Base-by-base conservation (phyloP, 208 protist species). In the Naegleria gruberi region DNA sequence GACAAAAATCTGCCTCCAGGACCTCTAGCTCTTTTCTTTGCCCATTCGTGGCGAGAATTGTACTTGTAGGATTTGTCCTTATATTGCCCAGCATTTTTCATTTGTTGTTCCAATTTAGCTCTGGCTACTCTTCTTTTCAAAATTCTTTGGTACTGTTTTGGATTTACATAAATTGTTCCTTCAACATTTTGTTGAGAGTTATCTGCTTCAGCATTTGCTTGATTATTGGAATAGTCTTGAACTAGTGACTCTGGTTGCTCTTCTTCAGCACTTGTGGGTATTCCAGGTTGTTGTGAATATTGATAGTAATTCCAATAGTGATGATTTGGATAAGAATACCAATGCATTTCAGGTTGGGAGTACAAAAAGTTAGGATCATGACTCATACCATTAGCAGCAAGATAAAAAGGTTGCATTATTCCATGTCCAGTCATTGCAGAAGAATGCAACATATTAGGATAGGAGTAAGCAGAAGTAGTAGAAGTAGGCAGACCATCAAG, bases 131-230 rank as follows among this genome's bases (percentile, higher is more conserved):
- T 45, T 37, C 82, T 0, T 47, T 47, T 47, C 51, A 86, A 37
- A 51, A 86, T 86, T 40, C 82, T 17, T 15, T 86, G 82, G 12
- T 86, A 86, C 37, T 86, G 82, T 47, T 86, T 86, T 34, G 82
- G n/a, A 19, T 86, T 86, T 0, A 86, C 82, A 47, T 40, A 86
- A 47, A 86, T 86, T 5, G 82, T n/a, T 37, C 26, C 43, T 37
- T 44, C 82, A 65, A 10, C 51, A 30, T 10, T 23, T 55, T 5
- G 15, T 30, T 65, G 15, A 19, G 51, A 65, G 30, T 3, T 23
- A 19, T 65, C 51, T 65, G 51, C 51, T 65, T 10, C 30, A 30
- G 51, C 51, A 23, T 65, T 65, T 65, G 51, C n/a, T n/a, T n/a
- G n/a, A n/a, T n/a, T n/a, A n/a, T n/a, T n/a, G n/a, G n/a, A n/a